Evolutionary conservation across 192 early-diverging fungal species (phyloP).

Genomic region (Backusella sp.): DNA sequence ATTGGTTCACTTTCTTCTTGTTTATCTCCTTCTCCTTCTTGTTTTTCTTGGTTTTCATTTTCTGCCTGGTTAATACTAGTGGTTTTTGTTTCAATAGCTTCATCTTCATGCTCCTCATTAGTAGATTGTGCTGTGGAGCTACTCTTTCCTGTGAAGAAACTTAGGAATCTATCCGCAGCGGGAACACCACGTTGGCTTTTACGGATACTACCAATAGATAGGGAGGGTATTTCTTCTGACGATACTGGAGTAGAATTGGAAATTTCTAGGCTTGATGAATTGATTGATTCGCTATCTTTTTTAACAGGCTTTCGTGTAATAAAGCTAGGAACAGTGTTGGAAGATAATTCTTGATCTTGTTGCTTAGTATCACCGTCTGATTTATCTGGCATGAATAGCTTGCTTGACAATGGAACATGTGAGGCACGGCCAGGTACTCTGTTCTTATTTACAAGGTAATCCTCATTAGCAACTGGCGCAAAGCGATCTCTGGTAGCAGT

Average conservation of each 20-base stretch:
- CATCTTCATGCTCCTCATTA: not conserved
- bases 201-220: not conserved
- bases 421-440: not conserved
- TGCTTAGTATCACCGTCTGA: not conserved
- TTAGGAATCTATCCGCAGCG: not conserved
- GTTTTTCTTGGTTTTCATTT: not conserved
- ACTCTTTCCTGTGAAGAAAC: not conserved
- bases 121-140: not conserved
- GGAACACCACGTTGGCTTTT: slow-evolving; percentile 1
- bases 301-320: slow-evolving; percentile 12
- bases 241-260: not conserved
- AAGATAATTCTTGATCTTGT: not conserved
- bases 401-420: not conserved
- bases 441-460: not conserved
- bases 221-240: not conserved
- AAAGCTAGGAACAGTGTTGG: not conserved
- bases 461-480: slow-evolving; percentile 3
- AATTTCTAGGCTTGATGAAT: not conserved
- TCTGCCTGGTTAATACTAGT: not conserved
- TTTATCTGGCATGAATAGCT: not conserved
- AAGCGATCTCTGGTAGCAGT: not conserved
- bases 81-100: not conserved
- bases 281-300: not conserved
- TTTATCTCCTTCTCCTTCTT: not conserved
- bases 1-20: not conserved